phyloP scores from a whole-genome alignment of 257 asterid species.

The Linderniella brevidens region DNA sequence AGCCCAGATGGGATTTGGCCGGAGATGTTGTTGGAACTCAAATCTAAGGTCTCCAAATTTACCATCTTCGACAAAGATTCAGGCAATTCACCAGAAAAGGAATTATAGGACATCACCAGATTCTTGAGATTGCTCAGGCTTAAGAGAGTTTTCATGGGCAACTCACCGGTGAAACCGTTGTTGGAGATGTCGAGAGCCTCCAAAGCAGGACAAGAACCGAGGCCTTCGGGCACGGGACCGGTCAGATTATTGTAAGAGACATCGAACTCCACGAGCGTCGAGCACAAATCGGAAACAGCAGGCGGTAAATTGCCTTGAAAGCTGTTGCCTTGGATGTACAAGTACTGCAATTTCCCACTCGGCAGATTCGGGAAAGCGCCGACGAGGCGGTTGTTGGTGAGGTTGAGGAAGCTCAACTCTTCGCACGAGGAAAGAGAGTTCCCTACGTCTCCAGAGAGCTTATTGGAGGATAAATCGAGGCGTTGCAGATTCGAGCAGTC shows the following conservation, averaged over 20 bases:
- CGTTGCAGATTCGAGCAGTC: conserved; percentile 43
- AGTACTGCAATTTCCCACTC: conserved; percentile 29
- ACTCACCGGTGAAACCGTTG: conserved; percentile 63
- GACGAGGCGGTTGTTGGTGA: conserved; percentile 49
- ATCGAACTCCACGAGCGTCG: conserved; percentile 48
- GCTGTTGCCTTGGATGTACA: conserved; percentile 41
- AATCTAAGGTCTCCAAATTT: conserved; percentile 52
- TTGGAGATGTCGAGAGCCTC: conserved; percentile 45
- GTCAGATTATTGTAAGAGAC: conserved; percentile 50
- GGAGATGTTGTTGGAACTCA: conserved; percentile 63
- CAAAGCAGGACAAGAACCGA: conserved; percentile 44
- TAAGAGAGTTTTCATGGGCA: conserved; percentile 45
- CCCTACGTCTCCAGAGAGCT: conserved; percentile 41
- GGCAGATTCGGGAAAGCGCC: conserved; percentile 46
- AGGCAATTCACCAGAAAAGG: conserved; percentile 53
- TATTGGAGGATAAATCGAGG: conserved; percentile 74
- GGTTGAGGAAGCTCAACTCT: conserved; percentile 47
- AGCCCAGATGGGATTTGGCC: conserved; percentile 63
- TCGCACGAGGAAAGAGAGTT: conserved; percentile 36
- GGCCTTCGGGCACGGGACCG: conserved; percentile 46
- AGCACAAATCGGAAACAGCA: conserved; percentile 34
- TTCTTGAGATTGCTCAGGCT: conserved; percentile 43
- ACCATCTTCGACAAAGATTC: conserved; percentile 46
- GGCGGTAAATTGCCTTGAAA: conserved; percentile 46
- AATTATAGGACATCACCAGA: conserved; percentile 47